phyloP scores from a whole-genome alignment of 1,284 basidiomycete species.

The Ganoderma multipileum region DNA sequence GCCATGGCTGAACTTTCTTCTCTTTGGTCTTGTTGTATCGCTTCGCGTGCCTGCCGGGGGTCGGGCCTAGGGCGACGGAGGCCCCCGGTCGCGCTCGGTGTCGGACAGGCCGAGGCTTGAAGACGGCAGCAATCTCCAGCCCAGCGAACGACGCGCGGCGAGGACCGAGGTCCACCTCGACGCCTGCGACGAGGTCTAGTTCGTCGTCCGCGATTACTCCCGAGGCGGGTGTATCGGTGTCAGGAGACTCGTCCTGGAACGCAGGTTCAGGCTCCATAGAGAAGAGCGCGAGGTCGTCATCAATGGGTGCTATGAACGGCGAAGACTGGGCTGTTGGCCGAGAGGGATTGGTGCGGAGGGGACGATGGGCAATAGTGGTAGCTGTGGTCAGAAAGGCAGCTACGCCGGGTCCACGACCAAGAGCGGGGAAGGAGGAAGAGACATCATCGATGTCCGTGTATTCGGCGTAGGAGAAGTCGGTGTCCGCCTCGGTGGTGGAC shows the following conservation, averaged over 20 bases:
- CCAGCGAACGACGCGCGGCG: constrained; percentile 49
- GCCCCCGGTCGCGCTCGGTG: constrained; percentile 44
- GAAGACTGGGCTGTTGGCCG: constrained; percentile 39
- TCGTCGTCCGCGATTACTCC: constrained; percentile 31
- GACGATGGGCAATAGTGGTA: constrained; percentile 26
- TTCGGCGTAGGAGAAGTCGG: constrained; percentile 35
- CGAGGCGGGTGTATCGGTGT: background rate
- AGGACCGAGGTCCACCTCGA: constrained; percentile 10
- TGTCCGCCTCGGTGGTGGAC: constrained; percentile 48
- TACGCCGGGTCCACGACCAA: constrained; percentile 23
- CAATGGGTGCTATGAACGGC: constrained; percentile 38
- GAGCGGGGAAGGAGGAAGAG: constrained; percentile 22
- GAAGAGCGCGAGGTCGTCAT: constrained; percentile 49
- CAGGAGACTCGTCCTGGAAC: constrained; percentile 34
- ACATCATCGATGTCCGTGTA: constrained; percentile 45
- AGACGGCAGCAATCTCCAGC: constrained; percentile 72
- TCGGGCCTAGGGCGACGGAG: constrained; percentile 21
- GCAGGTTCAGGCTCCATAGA: constrained; percentile 54
- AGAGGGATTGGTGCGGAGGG: constrained; percentile 32
- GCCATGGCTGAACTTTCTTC: constrained; percentile 38
- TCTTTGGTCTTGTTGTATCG: constrained; percentile 44
- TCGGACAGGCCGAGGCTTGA: constrained; percentile 71
- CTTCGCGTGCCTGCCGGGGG: constrained; percentile 44
- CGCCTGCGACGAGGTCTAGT: constrained; percentile 26
- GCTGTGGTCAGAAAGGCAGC: constrained; percentile 18